Evolutionary conservation across 192 early-diverging fungal species (phyloP).

Genomic region (Fimicolochytrium jonesii): DNA sequence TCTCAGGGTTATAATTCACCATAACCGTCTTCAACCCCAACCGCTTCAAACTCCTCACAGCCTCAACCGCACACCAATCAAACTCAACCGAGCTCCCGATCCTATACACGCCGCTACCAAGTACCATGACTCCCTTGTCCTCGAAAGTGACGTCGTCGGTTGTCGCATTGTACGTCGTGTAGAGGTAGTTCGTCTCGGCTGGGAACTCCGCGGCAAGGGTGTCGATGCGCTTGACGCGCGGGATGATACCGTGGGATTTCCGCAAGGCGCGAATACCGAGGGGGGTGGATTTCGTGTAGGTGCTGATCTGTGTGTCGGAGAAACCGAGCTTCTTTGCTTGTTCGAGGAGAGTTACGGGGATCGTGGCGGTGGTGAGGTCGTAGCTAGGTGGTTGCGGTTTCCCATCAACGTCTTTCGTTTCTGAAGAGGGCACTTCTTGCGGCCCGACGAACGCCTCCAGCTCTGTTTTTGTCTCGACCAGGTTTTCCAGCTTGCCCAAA

Average conservation of each 20-base stretch:
- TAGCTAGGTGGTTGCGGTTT: too few relatives aligned
- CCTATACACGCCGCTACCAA: slow-evolving; percentile 96
- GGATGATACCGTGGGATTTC: slow-evolving; percentile 70
- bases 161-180: slow-evolving; percentile 95
- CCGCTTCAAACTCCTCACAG: slow-evolving; percentile 71
- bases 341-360: slow-evolving; percentile 57
- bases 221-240: slow-evolving; percentile 92
- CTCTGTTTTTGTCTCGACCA: slow-evolving; percentile 56
- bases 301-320: slow-evolving; percentile 84
- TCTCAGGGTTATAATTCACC: slow-evolving; percentile 99
- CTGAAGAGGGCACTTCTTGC: slow-evolving; percentile 28
- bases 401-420: too few relatives aligned
- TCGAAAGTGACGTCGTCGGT: slow-evolving; percentile 81
- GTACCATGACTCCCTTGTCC: slow-evolving; percentile 89
- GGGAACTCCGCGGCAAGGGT: slow-evolving; percentile 96
- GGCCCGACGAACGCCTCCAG: slow-evolving; percentile 39
- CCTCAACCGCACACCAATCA: slow-evolving; percentile 74
- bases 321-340: slow-evolving; percentile 85
- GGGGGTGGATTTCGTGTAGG: slow-evolving; percentile 45
- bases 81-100: slow-evolving; percentile 98
- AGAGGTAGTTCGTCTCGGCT: slow-evolving; percentile 92
- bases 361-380: slow-evolving; percentile 39
- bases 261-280: slow-evolving; percentile 65
- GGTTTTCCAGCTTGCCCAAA: slow-evolving; percentile 81
- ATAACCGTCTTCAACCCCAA: slow-evolving; percentile 84